These are phyloP conservation scores for Arthrinium phaeospermum DNA, from an alignment of 2,329 filamentous ascomycete species.

Conservation along the genomic window DNA sequence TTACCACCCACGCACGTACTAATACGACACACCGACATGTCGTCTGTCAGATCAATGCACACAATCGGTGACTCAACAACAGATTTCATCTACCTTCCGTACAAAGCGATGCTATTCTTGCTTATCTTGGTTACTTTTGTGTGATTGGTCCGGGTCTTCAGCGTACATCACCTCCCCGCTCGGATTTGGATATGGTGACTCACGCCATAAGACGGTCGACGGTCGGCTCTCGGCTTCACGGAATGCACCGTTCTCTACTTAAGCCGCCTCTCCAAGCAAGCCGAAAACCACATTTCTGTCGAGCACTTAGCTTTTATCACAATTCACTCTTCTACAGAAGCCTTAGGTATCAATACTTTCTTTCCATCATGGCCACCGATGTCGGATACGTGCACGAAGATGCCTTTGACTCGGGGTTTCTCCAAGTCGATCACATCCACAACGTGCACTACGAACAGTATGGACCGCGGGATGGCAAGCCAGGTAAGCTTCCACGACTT, in stretches of 20 bases:
- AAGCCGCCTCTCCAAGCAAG: neutral
- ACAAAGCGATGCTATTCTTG: neutral
- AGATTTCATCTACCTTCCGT: neutral
- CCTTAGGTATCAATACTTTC: too few relatives aligned
- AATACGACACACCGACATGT: neutral
- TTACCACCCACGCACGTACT: neutral
- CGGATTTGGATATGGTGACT: neutral
- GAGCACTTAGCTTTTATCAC: neutral
- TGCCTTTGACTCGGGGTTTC: conserved; percentile 39
- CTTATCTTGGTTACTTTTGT: neutral
- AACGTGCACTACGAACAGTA: conserved; percentile 46
- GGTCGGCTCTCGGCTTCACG: too few relatives aligned
- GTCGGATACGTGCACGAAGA: conserved; percentile 37
- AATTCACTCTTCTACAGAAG: neutral
- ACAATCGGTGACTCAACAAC: neutral
- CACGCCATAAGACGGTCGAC: neutral
- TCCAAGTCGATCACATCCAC: conserved; percentile 42
- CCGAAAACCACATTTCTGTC: neutral
- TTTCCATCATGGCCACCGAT: neutral
- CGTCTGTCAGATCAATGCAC: neutral
- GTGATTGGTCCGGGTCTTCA: neutral
- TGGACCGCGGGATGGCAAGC: conserved; percentile 43
- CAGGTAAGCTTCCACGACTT: conserved; percentile 35
- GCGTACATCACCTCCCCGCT: neutral
- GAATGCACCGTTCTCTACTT: neutral